phyloP scores from a whole-genome alignment of 1,284 basidiomycete species.

The Serendipita sp. region DNA sequence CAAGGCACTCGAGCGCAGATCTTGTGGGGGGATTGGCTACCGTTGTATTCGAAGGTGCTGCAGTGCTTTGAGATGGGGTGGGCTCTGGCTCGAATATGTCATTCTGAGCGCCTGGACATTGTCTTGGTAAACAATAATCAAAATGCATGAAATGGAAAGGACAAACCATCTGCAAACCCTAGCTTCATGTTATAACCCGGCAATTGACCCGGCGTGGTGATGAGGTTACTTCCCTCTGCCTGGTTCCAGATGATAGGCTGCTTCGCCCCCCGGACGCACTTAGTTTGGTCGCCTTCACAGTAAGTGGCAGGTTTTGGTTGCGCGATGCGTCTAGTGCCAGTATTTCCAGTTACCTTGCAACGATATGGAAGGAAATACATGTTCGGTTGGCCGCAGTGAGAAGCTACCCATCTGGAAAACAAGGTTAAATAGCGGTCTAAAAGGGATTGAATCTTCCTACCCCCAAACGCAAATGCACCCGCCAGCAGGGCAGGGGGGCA shows the following conservation, averaged over 20 bases:
- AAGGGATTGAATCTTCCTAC: background rate
- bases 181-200: constrained; percentile 9
- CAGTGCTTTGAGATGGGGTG: background rate
- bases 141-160: background rate
- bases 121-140: background rate
- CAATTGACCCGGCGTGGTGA: background rate
- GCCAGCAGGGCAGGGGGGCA: constrained; percentile 5
- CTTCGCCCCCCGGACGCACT: constrained; percentile 3
- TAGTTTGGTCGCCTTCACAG: constrained; percentile 2
- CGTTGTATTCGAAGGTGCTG: background rate
- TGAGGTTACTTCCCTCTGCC: constrained; percentile 2
- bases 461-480: constrained; percentile 1
- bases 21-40: background rate
- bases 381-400: constrained; percentile 7
- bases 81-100: background rate
- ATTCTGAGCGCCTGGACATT: background rate
- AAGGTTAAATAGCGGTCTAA: background rate
- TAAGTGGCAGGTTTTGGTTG: background rate
- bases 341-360: constrained; percentile 1
- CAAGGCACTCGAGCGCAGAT: no score
- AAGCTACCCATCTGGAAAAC: constrained; percentile 5
- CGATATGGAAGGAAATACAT: constrained; percentile 8
- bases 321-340: background rate
- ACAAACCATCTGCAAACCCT: background rate
- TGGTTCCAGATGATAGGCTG: constrained; percentile 1